Evolutionary conservation across 257 asterid species (phyloP).

Genomic region (Petrea volubilis): DNA sequence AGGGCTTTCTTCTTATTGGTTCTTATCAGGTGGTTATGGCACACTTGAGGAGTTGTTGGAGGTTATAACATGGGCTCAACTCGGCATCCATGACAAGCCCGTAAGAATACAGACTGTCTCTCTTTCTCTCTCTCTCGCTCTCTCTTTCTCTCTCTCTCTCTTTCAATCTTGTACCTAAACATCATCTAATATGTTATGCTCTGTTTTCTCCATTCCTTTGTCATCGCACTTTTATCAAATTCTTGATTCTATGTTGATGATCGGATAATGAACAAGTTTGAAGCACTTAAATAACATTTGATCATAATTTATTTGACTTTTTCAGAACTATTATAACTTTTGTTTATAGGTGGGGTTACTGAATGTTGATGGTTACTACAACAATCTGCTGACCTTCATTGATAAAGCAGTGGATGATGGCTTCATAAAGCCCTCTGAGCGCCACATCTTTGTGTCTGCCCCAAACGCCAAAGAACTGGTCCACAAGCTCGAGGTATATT

Average conservation of each 20-base stretch:
- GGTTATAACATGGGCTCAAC: slow-evolving; percentile 77
- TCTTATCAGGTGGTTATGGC: slow-evolving; percentile 66
- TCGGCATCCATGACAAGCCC: slow-evolving; percentile 77
- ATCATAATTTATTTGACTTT: too few relatives aligned
- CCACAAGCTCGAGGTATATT: slow-evolving; percentile 66
- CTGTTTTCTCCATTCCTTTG: too few relatives aligned
- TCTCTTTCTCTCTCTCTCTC: too few relatives aligned
- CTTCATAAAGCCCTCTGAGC: slow-evolving; percentile 64
- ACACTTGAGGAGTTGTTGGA: slow-evolving; percentile 72
- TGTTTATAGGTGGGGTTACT: slow-evolving; percentile 87
- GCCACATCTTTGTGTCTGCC: slow-evolving; percentile 69
- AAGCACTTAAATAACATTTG: too few relatives aligned
- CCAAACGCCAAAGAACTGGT: slow-evolving; percentile 63
- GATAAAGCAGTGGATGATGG: slow-evolving; percentile 89
- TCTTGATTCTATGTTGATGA: not conserved
- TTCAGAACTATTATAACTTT: too few relatives aligned
- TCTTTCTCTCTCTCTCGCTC: too few relatives aligned
- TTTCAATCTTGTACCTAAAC: not conserved
- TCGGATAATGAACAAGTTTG: too few relatives aligned
- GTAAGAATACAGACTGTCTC: slow-evolving; percentile 33
- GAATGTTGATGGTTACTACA: slow-evolving; percentile 79
- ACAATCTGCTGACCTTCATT: slow-evolving; percentile 59
- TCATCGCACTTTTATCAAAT: too few relatives aligned
- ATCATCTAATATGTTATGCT: not conserved
- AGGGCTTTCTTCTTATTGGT: not conserved